Conservation (phyloP, 1,284 basidiomycete genomes). For the Fomitopsis betulina region DNA sequence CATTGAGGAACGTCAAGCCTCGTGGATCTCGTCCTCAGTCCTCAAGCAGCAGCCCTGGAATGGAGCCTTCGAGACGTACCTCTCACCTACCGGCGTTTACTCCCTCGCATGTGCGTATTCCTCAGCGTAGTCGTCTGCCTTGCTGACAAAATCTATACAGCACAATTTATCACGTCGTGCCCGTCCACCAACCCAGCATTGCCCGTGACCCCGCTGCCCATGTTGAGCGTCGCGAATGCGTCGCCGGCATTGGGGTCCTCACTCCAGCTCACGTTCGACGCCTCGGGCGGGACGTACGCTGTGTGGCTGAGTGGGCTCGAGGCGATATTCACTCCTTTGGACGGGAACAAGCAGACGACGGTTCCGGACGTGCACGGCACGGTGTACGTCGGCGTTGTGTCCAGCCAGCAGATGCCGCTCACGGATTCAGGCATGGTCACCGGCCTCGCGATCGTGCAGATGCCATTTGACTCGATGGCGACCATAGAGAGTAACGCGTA, state of each 20-base stretch:
- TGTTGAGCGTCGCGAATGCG: slow-evolving; percentile 24
- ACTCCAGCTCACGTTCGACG: no score
- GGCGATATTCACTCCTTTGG: no score
- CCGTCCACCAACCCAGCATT: slow-evolving; percentile 36
- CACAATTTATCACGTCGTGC: slow-evolving; percentile 42
- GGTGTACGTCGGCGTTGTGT: slow-evolving; percentile 28
- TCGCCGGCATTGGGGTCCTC: no score
- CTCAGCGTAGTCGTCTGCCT: background rate
- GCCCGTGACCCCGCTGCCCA: slow-evolving; percentile 37
- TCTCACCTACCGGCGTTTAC: slow-evolving; percentile 44
- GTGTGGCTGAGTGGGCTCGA: no score
- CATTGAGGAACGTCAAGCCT: slow-evolving; percentile 42
- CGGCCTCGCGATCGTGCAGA: slow-evolving; percentile 28
- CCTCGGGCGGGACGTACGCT: no score
- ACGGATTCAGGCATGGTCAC: slow-evolving; percentile 22
- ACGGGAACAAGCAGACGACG: no score
- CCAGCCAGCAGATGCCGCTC: slow-evolving; percentile 20
- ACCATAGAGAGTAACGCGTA: background rate
- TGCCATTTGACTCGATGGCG: slow-evolving; percentile 20
- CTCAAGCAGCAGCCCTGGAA: slow-evolving; percentile 48
- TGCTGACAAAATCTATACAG: slow-evolving; percentile 23
- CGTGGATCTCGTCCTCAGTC: slow-evolving; percentile 49
- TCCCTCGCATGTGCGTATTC: slow-evolving; percentile 29
- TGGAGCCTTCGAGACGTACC: slow-evolving; percentile 48
- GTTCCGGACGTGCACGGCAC: no score